phyloP scores from a whole-genome alignment of 129 eudicot species.

The Centrapalus pauciflorus region DNA sequence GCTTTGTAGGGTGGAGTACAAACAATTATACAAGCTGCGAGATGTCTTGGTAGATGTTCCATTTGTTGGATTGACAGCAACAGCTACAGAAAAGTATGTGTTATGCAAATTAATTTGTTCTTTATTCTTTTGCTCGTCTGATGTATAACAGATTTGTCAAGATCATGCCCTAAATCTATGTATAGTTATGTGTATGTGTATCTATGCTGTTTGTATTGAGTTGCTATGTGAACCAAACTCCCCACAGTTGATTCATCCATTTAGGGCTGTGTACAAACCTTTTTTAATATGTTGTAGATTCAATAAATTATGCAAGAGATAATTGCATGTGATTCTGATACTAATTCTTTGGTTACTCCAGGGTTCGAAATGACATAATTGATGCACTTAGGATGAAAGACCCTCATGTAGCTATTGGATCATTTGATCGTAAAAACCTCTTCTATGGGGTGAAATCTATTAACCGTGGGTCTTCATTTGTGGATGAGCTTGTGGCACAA shows the following conservation, averaged over 20 bases:
- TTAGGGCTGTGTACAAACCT: neutral
- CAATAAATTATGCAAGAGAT: neutral
- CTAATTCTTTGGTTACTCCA: conserved; percentile 25
- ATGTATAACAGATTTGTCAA: neutral
- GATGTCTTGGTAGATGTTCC: conserved; percentile 64
- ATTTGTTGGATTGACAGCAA: conserved; percentile 87
- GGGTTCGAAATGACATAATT: conserved; percentile 70
- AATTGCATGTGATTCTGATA: conserved; percentile 5
- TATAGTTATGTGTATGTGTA: neutral
- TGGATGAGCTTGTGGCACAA: conserved; percentile 61
- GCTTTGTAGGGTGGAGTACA: conserved; percentile 74
- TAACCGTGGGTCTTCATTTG: conserved; percentile 56
- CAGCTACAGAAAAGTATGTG: conserved; percentile 88
- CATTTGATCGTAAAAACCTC: conserved; percentile 89
- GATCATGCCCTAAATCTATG: neutral
- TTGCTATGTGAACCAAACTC: neutral
- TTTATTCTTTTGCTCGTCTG: conserved; percentile 5
- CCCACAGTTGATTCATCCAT: neutral
- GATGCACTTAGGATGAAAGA: conserved; percentile 59
- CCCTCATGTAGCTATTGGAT: conserved; percentile 71
- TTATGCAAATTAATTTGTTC: neutral
- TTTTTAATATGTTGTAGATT: neutral
- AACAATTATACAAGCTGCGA: conserved; percentile 71
- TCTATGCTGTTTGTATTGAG: neutral
- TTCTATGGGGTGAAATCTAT: conserved; percentile 72